phyloP scores from a whole-genome alignment of 257 asterid genomes.

The Salvia hispanica region DNA sequence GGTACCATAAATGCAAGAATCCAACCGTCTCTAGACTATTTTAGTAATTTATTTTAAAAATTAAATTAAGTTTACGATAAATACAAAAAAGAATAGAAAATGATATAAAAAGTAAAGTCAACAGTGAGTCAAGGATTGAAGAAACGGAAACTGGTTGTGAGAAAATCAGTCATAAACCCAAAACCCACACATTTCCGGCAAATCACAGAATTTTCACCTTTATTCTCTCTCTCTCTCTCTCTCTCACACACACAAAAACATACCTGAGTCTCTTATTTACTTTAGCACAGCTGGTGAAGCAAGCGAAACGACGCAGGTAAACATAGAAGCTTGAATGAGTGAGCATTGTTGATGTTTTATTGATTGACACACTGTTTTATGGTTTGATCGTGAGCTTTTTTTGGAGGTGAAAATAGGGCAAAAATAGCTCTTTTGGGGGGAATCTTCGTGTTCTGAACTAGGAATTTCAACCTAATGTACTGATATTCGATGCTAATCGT shows the following conservation, averaged over 20 bases:
- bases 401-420: slow-evolving; percentile 22
- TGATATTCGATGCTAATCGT: slow-evolving; percentile 16
- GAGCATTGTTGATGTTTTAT: slow-evolving; percentile 25
- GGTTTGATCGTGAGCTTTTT: slow-evolving; percentile 24
- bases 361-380: slow-evolving; percentile 15
- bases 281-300: too few relatives aligned
- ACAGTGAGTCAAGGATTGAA: too few relatives aligned
- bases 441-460: not conserved
- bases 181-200: slow-evolving; percentile 16
- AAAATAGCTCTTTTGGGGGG: not conserved
- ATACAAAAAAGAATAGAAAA: too few relatives aligned
- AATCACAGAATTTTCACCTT: slow-evolving; percentile 29
- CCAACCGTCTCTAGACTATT: too few relatives aligned
- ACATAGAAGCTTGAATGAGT: slow-evolving; percentile 8
- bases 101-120: too few relatives aligned
- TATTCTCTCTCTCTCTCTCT: slow-evolving; percentile 18
- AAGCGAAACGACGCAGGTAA: not conserved
- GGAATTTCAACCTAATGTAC: not conserved
- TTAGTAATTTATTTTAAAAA: too few relatives aligned
- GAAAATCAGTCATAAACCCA: slow-evolving; percentile 14
- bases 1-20: too few relatives aligned
- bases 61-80: too few relatives aligned
- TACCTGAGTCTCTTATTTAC: not conserved
- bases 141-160: not conserved
- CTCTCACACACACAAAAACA: not conserved